A percentile compares a stretch with the other conserved stretches of the same genome.
phyloP scores from a whole-genome alignment of 768 basidiomycete genomes.

The Asterophora parasitica region DNA sequence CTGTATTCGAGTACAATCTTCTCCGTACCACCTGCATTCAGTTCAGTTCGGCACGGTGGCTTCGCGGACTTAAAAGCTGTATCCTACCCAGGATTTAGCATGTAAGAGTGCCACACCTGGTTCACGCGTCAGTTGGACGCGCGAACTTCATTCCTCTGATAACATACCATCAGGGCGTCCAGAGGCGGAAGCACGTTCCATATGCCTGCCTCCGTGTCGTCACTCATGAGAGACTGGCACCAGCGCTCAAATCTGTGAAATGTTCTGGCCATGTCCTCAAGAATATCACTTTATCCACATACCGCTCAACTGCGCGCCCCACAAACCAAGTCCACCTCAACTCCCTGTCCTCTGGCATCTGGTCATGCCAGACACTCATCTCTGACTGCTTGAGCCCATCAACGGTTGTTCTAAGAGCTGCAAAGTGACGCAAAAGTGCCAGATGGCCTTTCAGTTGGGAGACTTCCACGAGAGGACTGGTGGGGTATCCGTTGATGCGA shows the following conservation, averaged over 20 bases:
- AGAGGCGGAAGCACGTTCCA: constrained; percentile 27
- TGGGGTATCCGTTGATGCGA: too few species aligned
- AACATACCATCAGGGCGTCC: constrained; percentile 32
- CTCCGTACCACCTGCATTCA: constrained; percentile 11
- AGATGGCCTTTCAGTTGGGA: constrained; percentile 26
- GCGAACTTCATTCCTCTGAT: neutral
- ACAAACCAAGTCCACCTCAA: constrained; percentile 34
- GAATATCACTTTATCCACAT: constrained; percentile 12
- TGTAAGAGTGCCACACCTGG: constrained; percentile 16
- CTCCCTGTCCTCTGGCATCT: constrained; percentile 20
- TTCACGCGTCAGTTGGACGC: neutral
- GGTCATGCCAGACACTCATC: too few species aligned
- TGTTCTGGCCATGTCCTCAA: neutral
- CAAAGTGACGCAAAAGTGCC: constrained; percentile 29
- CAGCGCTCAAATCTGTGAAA: constrained; percentile 3
- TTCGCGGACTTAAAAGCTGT: neutral
- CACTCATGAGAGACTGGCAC: neutral
- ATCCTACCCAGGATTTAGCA: constrained; percentile 14
- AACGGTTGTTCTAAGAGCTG: constrained; percentile 22
- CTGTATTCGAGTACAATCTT: constrained; percentile 9
- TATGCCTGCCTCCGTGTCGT: constrained; percentile 6
- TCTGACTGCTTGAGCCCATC: constrained; percentile 8
- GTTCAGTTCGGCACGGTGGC: neutral
- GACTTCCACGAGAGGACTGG: neutral
- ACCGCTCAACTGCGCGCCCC: constrained; percentile 33